Evolutionary conservation across 306 rosid species (phyloP).

Genomic region (Begonia loranthoides): DNA sequence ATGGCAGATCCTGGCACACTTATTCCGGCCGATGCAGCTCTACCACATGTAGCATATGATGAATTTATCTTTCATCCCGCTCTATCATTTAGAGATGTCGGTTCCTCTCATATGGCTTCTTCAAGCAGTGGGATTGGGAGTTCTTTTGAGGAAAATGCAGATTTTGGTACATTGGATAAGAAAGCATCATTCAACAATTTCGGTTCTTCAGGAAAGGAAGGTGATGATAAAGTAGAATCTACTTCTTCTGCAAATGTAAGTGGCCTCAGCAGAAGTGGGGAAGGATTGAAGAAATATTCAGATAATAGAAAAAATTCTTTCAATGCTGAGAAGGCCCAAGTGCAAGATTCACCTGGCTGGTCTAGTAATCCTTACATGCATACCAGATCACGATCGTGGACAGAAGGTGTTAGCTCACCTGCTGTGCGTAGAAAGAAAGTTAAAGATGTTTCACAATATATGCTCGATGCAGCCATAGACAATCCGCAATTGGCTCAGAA

Average conservation of each 20-base stretch:
- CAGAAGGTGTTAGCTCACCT: conserved; percentile 87
- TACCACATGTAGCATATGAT: conserved; percentile 48
- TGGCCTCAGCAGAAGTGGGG: conserved; percentile 21
- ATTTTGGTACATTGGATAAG: conserved; percentile 32
- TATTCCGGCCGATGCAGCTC: conserved; percentile 76
- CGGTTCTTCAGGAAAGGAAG: conserved; percentile 29
- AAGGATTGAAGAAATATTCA: conserved; percentile 19
- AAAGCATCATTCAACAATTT: conserved; percentile 17
- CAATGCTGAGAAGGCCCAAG: conserved; percentile 26
- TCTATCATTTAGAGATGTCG: conserved; percentile 68
- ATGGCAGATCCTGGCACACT: conserved; percentile 99
- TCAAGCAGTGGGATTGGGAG: conserved; percentile 77
- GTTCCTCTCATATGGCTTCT: conserved; percentile 59
- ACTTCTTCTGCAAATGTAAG: conserved; percentile 7
- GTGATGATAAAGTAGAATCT: conserved; percentile 22
- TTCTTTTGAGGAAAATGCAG: conserved; percentile 58
- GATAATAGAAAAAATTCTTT: conserved; percentile 19
- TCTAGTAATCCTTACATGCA: conserved; percentile 40
- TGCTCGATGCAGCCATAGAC: conserved; percentile 96
- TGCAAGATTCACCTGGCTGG: conserved; percentile 29
- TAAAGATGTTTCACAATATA: conserved; percentile 83
- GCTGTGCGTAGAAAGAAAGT: conserved; percentile 62
- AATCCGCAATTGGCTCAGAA: conserved; percentile 87
- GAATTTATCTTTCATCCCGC: conserved; percentile 39
- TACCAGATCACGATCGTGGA: conserved; percentile 93